Conservation (phyloP, 2,329 filamentous ascomycete genomes). For the Colletotrichum sidae region DNA sequence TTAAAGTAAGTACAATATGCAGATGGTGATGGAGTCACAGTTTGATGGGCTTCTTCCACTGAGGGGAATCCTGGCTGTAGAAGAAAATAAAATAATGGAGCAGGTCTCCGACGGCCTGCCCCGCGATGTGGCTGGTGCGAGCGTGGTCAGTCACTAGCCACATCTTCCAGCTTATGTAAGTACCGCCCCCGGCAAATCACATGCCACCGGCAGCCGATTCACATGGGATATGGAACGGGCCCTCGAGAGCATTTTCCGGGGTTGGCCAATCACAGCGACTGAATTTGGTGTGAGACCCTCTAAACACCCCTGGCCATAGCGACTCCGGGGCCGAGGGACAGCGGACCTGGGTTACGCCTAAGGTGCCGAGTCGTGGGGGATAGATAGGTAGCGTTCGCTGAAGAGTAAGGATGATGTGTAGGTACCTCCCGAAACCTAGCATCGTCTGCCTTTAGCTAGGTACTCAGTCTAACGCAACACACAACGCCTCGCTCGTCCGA, state of each 20-base stretch:
- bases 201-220: slow-evolving; percentile 34
- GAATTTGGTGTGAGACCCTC: slow-evolving; percentile 9
- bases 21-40: slow-evolving; percentile 26
- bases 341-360: slow-evolving; percentile 12
- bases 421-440: no score
- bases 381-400: not conserved
- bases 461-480: slow-evolving; percentile 2
- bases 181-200: slow-evolving; percentile 16
- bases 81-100: slow-evolving; percentile 6
- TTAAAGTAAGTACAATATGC: not conserved
- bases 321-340: slow-evolving; percentile 36
- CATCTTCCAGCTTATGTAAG: not conserved
- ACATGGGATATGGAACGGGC: slow-evolving; percentile 30
- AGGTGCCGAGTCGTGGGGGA: slow-evolving; percentile 21
- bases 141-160: not conserved
- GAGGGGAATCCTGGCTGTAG: not conserved
- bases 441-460: not conserved
- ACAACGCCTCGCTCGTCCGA: slow-evolving; percentile 25
- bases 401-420: not conserved
- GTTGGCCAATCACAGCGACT: slow-evolving; percentile 28
- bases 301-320: slow-evolving; percentile 21
- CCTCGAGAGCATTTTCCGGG: slow-evolving; percentile 31
- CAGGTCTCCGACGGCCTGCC: slow-evolving; percentile 19
- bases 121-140: slow-evolving; percentile 34
- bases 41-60: not conserved